phyloP scores from a whole-genome alignment of 139 green algal genomes.

The Closterium sp. region DNA sequence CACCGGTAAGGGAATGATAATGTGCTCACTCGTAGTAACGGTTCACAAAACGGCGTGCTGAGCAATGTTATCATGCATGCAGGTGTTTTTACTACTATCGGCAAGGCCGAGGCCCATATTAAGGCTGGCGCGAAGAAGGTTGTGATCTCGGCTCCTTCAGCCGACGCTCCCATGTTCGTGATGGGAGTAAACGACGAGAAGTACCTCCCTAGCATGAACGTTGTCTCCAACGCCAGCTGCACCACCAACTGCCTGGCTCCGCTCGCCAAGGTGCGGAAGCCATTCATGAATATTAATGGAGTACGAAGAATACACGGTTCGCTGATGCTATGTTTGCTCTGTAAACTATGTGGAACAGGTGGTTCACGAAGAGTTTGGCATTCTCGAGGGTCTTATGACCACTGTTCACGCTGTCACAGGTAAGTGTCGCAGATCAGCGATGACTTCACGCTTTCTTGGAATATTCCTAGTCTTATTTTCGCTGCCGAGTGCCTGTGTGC shows the following conservation, averaged over 20 bases:
- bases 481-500: not conserved
- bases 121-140: conserved; percentile 91
- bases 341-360: conserved; percentile 57
- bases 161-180: conserved; percentile 89
- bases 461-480: not conserved
- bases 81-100: conserved; percentile 57
- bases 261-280: conserved; percentile 67
- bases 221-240: conserved; percentile 80
- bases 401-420: conserved; percentile 90
- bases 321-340: not conserved
- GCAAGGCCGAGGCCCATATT: conserved; percentile 39
- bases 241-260: conserved; percentile 98
- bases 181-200: conserved; percentile 90
- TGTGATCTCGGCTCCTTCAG: conserved; percentile 86
- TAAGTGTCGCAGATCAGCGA: not conserved
- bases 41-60: no score
- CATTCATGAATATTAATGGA: not conserved
- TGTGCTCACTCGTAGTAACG: no score
- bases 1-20: conserved; percentile 57
- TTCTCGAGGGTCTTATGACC: conserved; percentile 83
- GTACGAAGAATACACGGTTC: not conserved
- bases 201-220: conserved; percentile 69
- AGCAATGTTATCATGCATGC: not conserved
- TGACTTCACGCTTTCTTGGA: not conserved
- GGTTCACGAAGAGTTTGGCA: conserved; percentile 65